Evolutionary conservation across 805 yeast species (phyloP).

Genomic region (Tetrapisispora arboricola): DNA sequence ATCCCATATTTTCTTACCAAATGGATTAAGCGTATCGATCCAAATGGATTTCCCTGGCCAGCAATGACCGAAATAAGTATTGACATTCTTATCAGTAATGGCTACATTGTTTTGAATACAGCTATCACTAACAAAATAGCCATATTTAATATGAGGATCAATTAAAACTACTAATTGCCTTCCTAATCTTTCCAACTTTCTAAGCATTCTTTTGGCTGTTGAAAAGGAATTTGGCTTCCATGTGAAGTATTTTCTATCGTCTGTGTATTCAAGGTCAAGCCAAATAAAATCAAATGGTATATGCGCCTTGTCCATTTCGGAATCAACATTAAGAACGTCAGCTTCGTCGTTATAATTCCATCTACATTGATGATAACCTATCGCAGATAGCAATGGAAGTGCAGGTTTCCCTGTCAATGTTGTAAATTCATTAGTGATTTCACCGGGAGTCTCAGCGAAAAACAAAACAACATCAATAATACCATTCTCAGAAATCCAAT

Average conservation of each 20-base stretch:
- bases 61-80: slow-evolving; percentile 71
- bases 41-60: slow-evolving; percentile 97
- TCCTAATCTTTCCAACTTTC: slow-evolving; percentile 55
- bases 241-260: slow-evolving; percentile 77
- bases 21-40: slow-evolving; percentile 76
- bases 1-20: slow-evolving; percentile 52
- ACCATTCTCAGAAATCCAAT: slow-evolving; percentile 94
- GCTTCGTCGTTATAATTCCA: slow-evolving; percentile 91
- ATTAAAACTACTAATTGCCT: slow-evolving; percentile 75
- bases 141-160: slow-evolving; percentile 82
- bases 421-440: slow-evolving; percentile 53
- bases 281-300: slow-evolving; percentile 89
- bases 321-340: slow-evolving; percentile 68
- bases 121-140: slow-evolving; percentile 52
- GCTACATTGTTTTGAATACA: slow-evolving; percentile 36
- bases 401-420: slow-evolving; percentile 59
- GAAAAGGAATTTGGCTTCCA: slow-evolving; percentile 76
- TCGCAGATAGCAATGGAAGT: slow-evolving; percentile 66
- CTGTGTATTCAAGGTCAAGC: slow-evolving; percentile 92
- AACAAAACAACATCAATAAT: slow-evolving; percentile 63
- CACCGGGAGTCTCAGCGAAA: slow-evolving; percentile 47
- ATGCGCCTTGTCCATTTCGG: slow-evolving; percentile 56
- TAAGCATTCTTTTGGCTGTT: slow-evolving; percentile 59
- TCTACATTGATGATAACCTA: slow-evolving; percentile 93
- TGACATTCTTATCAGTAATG: slow-evolving; percentile 37